Conservation (phyloP, 2,329 filamentous ascomycete species). For the Xylariaceae sp. region DNA sequence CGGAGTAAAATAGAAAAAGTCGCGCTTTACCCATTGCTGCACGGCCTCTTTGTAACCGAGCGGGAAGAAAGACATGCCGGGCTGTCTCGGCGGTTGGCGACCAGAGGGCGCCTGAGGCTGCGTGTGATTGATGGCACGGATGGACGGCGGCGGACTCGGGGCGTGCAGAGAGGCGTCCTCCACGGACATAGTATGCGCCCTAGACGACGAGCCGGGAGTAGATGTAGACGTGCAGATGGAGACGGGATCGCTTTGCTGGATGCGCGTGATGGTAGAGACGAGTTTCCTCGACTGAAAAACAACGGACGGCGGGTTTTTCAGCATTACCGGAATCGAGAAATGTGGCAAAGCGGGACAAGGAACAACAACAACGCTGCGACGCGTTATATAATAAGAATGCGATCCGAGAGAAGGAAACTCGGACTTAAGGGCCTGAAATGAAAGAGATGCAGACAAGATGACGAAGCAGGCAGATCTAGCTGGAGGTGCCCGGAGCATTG, state of each 20-base stretch:
- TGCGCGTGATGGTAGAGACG: constrained; percentile 30
- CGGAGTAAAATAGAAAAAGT: no score
- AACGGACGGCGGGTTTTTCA: constrained; percentile 39
- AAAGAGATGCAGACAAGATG: constrained; percentile 1
- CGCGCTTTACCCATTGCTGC: constrained; percentile 72
- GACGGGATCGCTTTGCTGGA: constrained; percentile 23
- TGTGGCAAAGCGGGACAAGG: constrained; percentile 28
- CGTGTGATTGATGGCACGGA: constrained; percentile 15
- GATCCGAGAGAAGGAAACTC: neutral
- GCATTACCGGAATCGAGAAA: constrained; percentile 37
- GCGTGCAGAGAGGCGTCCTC: constrained; percentile 21
- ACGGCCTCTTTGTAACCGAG: constrained; percentile 88
- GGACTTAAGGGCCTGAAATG: neutral
- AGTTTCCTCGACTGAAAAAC: constrained; percentile 41
- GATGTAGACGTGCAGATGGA: constrained; percentile 2
- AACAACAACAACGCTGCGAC: constrained; percentile 10
- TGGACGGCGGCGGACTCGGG: neutral
- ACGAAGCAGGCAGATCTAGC: constrained; percentile 5
- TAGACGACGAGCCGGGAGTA: constrained; percentile 9
- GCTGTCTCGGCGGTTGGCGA: constrained; percentile 28
- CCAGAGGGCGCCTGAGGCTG: constrained; percentile 32
- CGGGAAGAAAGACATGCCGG: constrained; percentile 60
- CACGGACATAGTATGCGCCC: constrained; percentile 23
- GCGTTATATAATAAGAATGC: constrained; percentile 26
- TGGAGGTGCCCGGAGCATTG: neutral